phyloP scores from a whole-genome alignment of 257 asterid genomes.

The Anisodus tanguticus region DNA sequence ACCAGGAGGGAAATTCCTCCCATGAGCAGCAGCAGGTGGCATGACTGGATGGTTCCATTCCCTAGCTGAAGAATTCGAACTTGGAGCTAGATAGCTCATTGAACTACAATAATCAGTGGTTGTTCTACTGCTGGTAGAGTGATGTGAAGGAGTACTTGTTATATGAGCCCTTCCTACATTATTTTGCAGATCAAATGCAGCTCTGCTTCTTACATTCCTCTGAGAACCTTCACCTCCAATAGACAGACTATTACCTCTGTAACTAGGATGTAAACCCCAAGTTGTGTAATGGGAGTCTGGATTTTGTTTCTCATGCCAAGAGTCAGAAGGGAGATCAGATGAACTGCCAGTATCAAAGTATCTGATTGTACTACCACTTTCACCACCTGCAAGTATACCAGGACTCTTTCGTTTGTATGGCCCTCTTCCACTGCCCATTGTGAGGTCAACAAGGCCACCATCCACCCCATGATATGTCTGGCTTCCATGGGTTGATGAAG shows the following conservation, averaged over 20 bases:
- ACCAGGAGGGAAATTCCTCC: slow-evolving; percentile 58
- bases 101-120: slow-evolving; percentile 46
- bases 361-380: slow-evolving; percentile 67
- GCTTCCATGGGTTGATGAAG: slow-evolving; percentile 62
- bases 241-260: slow-evolving; percentile 61
- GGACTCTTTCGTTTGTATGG: slow-evolving; percentile 75
- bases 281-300: slow-evolving; percentile 53
- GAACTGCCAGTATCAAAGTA: slow-evolving; percentile 73
- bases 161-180: slow-evolving; percentile 50
- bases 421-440: slow-evolving; percentile 59
- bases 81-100: slow-evolving; percentile 54
- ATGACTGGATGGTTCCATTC: slow-evolving; percentile 54
- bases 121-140: slow-evolving; percentile 42
- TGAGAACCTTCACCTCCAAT: slow-evolving; percentile 59
- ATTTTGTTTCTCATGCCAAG: slow-evolving; percentile 62
- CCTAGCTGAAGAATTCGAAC: slow-evolving; percentile 49
- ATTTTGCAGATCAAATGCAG: slow-evolving; percentile 53
- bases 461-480: slow-evolving; percentile 56
- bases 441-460: slow-evolving; percentile 52
- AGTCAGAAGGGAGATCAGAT: slow-evolving; percentile 55
- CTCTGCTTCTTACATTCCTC: slow-evolving; percentile 77
- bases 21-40: slow-evolving; percentile 51
- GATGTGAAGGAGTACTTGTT: slow-evolving; percentile 47
- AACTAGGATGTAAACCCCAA: slow-evolving; percentile 53
- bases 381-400: slow-evolving; percentile 55